Evolutionary conservation across 1,284 basidiomycete genomes (phyloP).

Genomic region (Meira miltonrushii): DNA sequence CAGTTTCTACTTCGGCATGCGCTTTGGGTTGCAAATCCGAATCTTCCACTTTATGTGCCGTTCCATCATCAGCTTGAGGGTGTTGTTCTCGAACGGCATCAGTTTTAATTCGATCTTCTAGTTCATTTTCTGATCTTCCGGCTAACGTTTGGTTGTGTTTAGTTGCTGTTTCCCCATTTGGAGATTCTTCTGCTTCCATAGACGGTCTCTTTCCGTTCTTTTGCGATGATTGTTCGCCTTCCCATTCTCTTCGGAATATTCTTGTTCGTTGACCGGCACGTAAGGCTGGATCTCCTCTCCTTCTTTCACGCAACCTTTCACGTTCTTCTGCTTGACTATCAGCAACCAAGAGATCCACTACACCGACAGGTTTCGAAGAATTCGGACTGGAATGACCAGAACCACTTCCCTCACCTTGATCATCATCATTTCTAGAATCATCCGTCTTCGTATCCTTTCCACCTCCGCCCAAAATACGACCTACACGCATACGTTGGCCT

Average conservation of each 20-base stretch:
- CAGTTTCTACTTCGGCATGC: constrained; percentile 8
- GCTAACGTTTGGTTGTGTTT: not conserved
- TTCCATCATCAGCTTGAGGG: not conserved
- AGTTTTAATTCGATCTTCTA: not conserved
- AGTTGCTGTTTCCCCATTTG: not conserved
- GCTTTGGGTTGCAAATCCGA: not conserved
- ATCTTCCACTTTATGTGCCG: not conserved
- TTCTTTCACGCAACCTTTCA: constrained; percentile 29
- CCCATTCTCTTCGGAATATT: constrained; percentile 35
- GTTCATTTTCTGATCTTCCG: not conserved
- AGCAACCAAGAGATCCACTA: constrained; percentile 33
- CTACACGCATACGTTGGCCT: not conserved
- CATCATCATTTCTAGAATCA: not conserved
- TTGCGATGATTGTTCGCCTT: constrained; percentile 1
- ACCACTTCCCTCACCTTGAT: not conserved
- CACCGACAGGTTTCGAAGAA: constrained; percentile 15
- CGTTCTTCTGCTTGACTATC: constrained; percentile 40
- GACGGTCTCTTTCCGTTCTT: not conserved
- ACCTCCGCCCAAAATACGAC: not conserved
- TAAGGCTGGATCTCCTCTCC: constrained; percentile 36
- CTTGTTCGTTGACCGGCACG: constrained; percentile 31
- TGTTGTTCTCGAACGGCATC: not conserved
- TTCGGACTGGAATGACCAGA: not conserved
- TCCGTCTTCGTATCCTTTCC: constrained; percentile 17
- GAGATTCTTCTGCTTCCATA: constrained; percentile 1